Evolutionary conservation across 1,139 yeast genomes (phyloP).

Genomic region (Entelexis paramagnoliae): DNA sequence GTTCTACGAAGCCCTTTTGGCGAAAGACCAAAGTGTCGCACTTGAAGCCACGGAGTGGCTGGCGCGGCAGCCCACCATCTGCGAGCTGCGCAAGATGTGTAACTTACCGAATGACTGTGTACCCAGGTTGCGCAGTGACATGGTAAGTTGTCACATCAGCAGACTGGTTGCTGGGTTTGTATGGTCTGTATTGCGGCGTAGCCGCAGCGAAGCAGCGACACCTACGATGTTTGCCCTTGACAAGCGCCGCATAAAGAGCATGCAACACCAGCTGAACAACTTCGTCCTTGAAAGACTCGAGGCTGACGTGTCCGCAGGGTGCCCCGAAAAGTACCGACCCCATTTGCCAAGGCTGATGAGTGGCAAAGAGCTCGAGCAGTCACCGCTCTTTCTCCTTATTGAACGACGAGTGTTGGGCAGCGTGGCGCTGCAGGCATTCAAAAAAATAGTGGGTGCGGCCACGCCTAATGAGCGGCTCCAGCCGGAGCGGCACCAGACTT

Average conservation of each 20-base stretch:
- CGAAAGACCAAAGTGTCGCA: background rate
- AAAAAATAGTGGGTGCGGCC: background rate
- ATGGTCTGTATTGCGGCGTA: background rate
- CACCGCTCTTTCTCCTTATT: conserved; percentile 2
- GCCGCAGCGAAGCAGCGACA: background rate
- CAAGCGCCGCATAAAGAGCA: conserved; percentile 3
- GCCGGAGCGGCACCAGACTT: too few species aligned
- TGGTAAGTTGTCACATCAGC: background rate
- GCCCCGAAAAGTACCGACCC: background rate
- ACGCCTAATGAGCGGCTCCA: background rate
- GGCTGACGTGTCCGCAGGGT: background rate
- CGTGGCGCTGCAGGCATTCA: background rate
- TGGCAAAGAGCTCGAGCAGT: background rate
- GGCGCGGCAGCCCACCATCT: conserved; percentile 5
- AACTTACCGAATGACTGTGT: background rate
- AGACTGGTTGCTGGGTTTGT: background rate
- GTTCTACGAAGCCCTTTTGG: conserved; percentile 32
- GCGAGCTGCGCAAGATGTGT: background rate
- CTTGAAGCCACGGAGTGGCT: conserved; percentile 10
- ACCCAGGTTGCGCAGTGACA: too few species aligned
- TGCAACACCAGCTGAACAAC: conserved; percentile 4
- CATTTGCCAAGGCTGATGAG: background rate
- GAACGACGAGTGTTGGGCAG: conserved; percentile 1
- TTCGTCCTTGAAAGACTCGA: background rate
- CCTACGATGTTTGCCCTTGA: conserved; percentile 9